Percentiles rank a stretch among this genome's conserved stretches.
phyloP scores from a whole-genome alignment of 768 basidiomycete genomes.

The Suillus luteus region DNA sequence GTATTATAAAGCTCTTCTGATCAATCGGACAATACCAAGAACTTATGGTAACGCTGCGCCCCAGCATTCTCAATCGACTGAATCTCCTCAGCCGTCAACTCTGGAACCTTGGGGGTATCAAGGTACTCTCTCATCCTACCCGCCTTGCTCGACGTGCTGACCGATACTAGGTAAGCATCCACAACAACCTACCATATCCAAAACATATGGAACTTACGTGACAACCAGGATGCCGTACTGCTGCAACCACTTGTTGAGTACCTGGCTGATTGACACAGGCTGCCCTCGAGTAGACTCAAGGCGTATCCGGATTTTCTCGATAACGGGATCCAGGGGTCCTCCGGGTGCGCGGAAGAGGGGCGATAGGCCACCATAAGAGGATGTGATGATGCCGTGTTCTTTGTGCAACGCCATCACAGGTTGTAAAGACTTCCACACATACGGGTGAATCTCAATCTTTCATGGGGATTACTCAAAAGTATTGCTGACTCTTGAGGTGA shows the following conservation, averaged over 20 bases:
- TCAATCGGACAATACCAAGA: background rate
- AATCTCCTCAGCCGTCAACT: conserved; percentile 27
- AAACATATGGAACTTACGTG: conserved; percentile 5
- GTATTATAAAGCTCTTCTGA: background rate
- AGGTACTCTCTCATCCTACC: conserved; percentile 27
- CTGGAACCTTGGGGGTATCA: conserved; percentile 20
- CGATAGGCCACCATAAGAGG: conserved; percentile 35
- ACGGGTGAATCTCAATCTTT: conserved; percentile 72
- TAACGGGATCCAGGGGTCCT: conserved; percentile 29
- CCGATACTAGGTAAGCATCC: background rate
- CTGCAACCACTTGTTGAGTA: conserved; percentile 24
- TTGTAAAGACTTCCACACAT: conserved; percentile 39
- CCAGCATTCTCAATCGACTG: conserved; percentile 24
- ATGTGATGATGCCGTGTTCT: conserved; percentile 23
- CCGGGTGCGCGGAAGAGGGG: background rate
- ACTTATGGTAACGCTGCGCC: conserved; percentile 19
- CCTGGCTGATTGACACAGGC: conserved; percentile 22
- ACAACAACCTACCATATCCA: background rate
- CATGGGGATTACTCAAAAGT: background rate
- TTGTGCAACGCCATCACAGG: conserved; percentile 23
- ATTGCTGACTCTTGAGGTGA: background rate
- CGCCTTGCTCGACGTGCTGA: conserved; percentile 27
- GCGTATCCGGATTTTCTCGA: conserved; percentile 26
- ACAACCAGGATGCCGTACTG: conserved; percentile 8
- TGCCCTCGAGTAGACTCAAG: conserved; percentile 18